phyloP scores from a whole-genome alignment of 1,284 basidiomycete species.

The Ustilago cynodontis region DNA sequence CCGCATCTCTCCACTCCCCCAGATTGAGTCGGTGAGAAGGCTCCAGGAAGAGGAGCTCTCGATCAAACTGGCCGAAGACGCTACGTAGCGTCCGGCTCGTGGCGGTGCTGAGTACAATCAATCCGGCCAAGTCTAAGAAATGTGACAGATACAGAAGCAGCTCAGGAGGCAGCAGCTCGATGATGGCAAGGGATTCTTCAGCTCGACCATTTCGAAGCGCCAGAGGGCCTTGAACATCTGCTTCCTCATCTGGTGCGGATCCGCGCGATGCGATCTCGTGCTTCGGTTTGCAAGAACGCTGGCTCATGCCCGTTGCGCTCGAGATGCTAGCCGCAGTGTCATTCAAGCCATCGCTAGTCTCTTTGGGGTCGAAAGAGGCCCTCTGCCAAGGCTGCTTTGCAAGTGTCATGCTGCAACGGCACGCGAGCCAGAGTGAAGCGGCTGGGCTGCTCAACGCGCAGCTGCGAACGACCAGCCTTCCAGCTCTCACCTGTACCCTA shows the following conservation, averaged over 20 bases:
- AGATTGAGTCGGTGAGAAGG: constrained; percentile 35
- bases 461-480: not conserved
- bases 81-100: constrained; percentile 11
- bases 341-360: no score
- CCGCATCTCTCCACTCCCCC: constrained; percentile 42
- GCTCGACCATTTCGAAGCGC: not conserved
- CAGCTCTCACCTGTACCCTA: not conserved
- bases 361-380: not conserved
- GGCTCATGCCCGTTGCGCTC: not conserved
- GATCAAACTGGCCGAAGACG: constrained; percentile 35
- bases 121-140: constrained; percentile 24
- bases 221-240: not conserved
- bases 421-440: not conserved
- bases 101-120: constrained; percentile 31
- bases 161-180: constrained; percentile 34
- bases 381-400: not conserved
- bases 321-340: no score
- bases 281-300: not conserved
- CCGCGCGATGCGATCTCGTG: not conserved
- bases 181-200: not conserved
- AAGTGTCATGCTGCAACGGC: not conserved
- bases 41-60: constrained; percentile 36
- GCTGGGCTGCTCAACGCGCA: not conserved
- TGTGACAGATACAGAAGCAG: constrained; percentile 36
- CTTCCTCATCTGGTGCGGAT: not conserved